Conservation (phyloP, 768 basidiomycete genomes). For the Serpula lacrymans region DNA sequence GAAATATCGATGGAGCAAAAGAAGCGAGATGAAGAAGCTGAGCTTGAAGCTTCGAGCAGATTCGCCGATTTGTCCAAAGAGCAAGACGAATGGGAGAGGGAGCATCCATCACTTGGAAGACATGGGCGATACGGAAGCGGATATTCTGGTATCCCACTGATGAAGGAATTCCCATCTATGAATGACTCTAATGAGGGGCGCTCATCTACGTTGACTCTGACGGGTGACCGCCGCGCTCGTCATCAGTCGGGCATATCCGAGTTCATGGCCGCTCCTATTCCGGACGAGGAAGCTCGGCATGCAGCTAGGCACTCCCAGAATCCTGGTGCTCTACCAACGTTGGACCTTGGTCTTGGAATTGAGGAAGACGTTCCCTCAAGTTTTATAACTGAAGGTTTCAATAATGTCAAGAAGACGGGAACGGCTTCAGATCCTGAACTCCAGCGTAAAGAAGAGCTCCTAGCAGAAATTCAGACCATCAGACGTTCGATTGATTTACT, state of each 20-base stretch:
- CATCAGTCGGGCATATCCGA: constrained; percentile 70
- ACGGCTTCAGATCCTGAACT: constrained; percentile 47
- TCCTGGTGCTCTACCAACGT: constrained; percentile 57
- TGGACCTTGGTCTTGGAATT: constrained; percentile 75
- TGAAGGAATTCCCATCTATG: constrained; percentile 57
- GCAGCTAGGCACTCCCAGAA: constrained; percentile 47
- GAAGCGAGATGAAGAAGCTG: constrained; percentile 71
- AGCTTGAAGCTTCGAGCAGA: constrained; percentile 66
- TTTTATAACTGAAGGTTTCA: constrained; percentile 53
- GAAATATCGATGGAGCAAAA: constrained; percentile 77
- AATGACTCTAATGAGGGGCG: constrained; percentile 43
- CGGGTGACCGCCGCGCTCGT: constrained; percentile 50
- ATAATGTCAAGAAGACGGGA: constrained; percentile 30
- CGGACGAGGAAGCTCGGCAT: constrained; percentile 59
- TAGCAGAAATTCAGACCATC: constrained; percentile 76
- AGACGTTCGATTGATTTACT: constrained; percentile 75
- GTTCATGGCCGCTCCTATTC: constrained; percentile 58
- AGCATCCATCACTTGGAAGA: constrained; percentile 64
- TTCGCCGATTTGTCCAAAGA: constrained; percentile 66
- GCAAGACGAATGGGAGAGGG: constrained; percentile 82
- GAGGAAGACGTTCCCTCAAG: constrained; percentile 70
- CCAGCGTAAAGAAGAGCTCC: constrained; percentile 65
- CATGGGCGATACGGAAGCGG: constrained; percentile 64
- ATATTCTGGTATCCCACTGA: constrained; percentile 59
- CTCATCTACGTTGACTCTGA: constrained; percentile 46